Conservation (phyloP, 2,329 filamentous ascomycete species). For the Tolypocladium ophioglossoides region DNA sequence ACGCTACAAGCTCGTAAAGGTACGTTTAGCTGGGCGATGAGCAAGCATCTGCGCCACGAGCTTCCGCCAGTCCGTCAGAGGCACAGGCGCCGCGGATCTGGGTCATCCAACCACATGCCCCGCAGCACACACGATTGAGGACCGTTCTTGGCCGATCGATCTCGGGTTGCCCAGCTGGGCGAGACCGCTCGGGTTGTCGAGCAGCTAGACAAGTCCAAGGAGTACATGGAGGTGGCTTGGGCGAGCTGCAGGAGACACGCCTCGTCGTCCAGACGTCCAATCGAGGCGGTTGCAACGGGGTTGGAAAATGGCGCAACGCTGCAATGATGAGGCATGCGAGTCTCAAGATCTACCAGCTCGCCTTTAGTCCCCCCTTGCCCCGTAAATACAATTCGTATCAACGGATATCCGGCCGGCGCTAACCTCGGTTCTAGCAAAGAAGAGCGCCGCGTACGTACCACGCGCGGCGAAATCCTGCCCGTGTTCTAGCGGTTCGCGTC, state of each 20-base stretch:
- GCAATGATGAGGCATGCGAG: background rate
- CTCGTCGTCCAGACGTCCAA: background rate
- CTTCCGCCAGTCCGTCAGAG: too few species aligned
- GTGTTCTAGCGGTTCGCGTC: too few species aligned
- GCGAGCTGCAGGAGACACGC: background rate
- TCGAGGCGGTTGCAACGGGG: background rate
- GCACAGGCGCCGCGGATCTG: background rate
- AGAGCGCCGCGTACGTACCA: background rate
- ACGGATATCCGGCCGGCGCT: background rate
- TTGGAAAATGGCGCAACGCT: conserved; percentile 1
- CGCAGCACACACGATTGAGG: background rate
- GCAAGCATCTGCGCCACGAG: background rate
- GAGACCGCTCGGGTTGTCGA: background rate
- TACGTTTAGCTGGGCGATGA: background rate
- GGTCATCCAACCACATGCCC: background rate
- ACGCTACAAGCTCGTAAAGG: background rate
- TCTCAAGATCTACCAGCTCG: background rate
- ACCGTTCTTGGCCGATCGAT: background rate
- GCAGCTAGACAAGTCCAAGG: background rate
- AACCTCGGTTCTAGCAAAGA: background rate
- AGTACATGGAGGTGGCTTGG: background rate
- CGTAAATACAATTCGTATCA: background rate
- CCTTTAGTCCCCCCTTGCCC: background rate
- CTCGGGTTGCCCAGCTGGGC: background rate
- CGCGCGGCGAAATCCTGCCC: background rate